Evolutionary conservation across 306 rosid species (phyloP), one percentile per base, ranked within the genome.

Genomic region (Cicer judaicum): DNA sequence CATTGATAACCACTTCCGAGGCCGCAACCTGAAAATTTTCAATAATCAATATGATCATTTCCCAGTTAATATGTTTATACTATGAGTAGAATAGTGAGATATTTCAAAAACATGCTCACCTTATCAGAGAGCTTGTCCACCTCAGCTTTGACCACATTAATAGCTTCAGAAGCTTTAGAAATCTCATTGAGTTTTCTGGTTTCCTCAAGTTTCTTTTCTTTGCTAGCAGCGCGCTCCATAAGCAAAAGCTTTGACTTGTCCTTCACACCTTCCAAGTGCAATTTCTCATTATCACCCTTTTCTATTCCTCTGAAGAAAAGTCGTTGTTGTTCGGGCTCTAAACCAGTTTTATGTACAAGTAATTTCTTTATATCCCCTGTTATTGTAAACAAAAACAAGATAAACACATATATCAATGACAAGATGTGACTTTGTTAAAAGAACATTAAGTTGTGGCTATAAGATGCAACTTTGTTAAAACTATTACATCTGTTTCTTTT

Each of bases 291-390:
- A 73, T 92, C 92, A 40, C 75, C 91, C 79, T 85, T 90, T 71
- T 90, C 99, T 76, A 84, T 85, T 38, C 97, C 97, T 78, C 99
- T 85, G 80, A 94, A 92, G 75, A 87, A 85, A 63, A 94, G 93
- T 12, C 85, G 83, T 82, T 91, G 99, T 78, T 69, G 81, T 80
- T 83, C 80, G 34, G 89, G 87, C 72, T 84, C 82, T 83, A 94
- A 80, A 74, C 92, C 92, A 49, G 88, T 85, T 83, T 75, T 90
- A 7, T 72, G 70, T 6, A 73, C 72, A 52, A 94, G 88, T 63
- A 70, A 55, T 8, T 81, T 84, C 79, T 94, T 94, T 42, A 88
- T 38, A 81, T 94, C 99, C 73, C 96, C 99, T 94, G 85, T 39
- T 56, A 78, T 62, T 7, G 34, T 77, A 7, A 24, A 70, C 65